phyloP scores from a whole-genome alignment of 2,329 filamentous ascomycete genomes.

The Paecilomyces fulvus region DNA sequence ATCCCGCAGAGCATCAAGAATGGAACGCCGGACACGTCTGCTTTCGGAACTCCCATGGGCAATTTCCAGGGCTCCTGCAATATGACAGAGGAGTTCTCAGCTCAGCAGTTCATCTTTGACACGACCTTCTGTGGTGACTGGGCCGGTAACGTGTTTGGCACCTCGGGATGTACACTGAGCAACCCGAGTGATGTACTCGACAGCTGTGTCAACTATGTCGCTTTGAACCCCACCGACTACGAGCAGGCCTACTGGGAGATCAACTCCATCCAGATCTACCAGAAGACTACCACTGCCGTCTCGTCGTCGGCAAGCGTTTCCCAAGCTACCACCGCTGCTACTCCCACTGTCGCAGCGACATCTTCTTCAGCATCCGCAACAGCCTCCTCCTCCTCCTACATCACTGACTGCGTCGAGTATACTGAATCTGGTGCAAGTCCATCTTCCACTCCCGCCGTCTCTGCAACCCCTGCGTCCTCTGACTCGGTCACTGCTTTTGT shows the following conservation, averaged over 20 bases:
- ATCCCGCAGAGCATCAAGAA: slow-evolving; percentile 39
- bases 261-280: slow-evolving; percentile 60
- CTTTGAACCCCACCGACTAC: slow-evolving; percentile 60
- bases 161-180: slow-evolving; percentile 51
- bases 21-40: slow-evolving; percentile 35
- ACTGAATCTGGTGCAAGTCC: not conserved
- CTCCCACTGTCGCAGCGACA: not conserved
- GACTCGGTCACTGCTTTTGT: not conserved
- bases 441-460: not conserved
- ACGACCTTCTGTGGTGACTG: slow-evolving; percentile 49
- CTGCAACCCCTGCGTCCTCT: slow-evolving; percentile 1
- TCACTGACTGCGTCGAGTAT: not conserved
- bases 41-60: slow-evolving; percentile 40
- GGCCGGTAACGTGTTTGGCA: slow-evolving; percentile 39
- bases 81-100: slow-evolving; percentile 30
- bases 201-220: slow-evolving; percentile 63
- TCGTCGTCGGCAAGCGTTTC: not conserved
- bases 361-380: not conserved
- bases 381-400: not conserved
- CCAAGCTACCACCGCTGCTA: not conserved
- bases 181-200: slow-evolving; percentile 53
- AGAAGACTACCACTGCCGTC: slow-evolving; percentile 4
- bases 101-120: slow-evolving; percentile 39
- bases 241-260: slow-evolving; percentile 69
- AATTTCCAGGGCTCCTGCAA: slow-evolving; percentile 34